Evolutionary conservation across 306 rosid genomes (phyloP).

Genomic region (Leucaena leucocephala): DNA sequence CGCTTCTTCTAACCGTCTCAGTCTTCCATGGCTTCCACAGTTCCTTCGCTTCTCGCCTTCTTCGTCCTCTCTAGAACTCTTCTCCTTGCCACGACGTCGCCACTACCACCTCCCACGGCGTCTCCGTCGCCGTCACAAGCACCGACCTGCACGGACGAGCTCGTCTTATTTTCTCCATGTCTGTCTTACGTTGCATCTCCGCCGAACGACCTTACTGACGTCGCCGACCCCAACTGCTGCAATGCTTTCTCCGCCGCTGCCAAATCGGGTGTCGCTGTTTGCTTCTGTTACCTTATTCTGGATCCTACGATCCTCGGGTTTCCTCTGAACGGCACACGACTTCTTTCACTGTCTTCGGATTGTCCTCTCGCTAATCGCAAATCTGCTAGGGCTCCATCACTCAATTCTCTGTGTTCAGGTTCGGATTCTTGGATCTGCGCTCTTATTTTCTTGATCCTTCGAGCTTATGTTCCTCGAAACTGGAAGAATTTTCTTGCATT

Average conservation of each 20-base stretch:
- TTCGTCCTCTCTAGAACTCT: conserved; percentile 6
- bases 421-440: not conserved
- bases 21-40: conserved; percentile 11
- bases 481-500: not conserved
- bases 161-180: conserved; percentile 49
- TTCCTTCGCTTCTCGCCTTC: not conserved
- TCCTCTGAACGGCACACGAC: conserved; percentile 55
- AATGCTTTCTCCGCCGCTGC: conserved; percentile 38
- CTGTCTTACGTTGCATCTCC: conserved; percentile 60
- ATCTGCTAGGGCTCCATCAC: conserved; percentile 10
- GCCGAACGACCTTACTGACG: conserved; percentile 66
- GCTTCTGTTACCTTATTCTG: conserved; percentile 65
- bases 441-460: not conserved
- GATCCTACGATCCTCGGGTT: conserved; percentile 65
- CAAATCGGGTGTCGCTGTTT: conserved; percentile 41
- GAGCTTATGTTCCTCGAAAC: not conserved
- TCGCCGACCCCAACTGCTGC: conserved; percentile 62
- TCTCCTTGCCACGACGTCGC: conserved; percentile 2
- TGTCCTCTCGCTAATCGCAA: conserved; percentile 29
- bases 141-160: conserved; percentile 47
- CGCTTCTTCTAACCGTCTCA: not conserved
- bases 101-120: not conserved
- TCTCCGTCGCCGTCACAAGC: not conserved
- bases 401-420: conserved; percentile 54
- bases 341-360: conserved; percentile 60